Evolutionary conservation across 177 flowering plant genomes (phyloP), one percentile per base, ranked within the genome.

Genomic region (Vitis hybrid): DNA sequence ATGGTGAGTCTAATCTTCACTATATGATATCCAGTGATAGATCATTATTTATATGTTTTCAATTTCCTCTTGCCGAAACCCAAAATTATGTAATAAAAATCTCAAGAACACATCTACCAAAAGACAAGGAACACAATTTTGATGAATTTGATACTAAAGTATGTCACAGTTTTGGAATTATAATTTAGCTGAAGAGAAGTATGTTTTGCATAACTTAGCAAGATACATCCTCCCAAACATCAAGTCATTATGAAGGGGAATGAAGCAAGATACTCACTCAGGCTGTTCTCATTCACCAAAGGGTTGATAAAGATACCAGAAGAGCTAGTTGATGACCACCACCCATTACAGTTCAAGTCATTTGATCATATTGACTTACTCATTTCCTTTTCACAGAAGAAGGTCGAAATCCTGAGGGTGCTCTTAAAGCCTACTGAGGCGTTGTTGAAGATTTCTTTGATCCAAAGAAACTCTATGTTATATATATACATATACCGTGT

Each of bases 351-450:
- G n/a, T 74, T 66, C 33, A 74, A 67, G 53, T 74, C 80, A 3
- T 74, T 77, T 51, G 68, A 77, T 52, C 80, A 77, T 63, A 15
- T 59, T 31, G 49, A 14, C 56, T 66, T 4, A 49, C 60, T 3
- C 50, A 50, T 19, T 73, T 66, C 70, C 56, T 52, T 53, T 13
- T 1, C 19, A 22, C 72, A 1, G 72, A 57, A 3, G 72, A 67
- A 7, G 67, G 65, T 2, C 64, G 63, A 15, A 48, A 49, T 63
- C 22, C 60, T 10, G 18, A 64, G 19, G 58, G 51, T 26, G 29
- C 66, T 13, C 64, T 77, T 7, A 67, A 74, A 67, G 57, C 60
- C 21, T 77, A 62, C 33, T 77, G 77, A 62, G 77, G 77, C 56
- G 71, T 69, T 39, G 6, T 26, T 26, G 29, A 7, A 6, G 26